Base-by-base conservation (phyloP, 805 yeast species). In the Vanderwaltozyma yarrowii region DNA sequence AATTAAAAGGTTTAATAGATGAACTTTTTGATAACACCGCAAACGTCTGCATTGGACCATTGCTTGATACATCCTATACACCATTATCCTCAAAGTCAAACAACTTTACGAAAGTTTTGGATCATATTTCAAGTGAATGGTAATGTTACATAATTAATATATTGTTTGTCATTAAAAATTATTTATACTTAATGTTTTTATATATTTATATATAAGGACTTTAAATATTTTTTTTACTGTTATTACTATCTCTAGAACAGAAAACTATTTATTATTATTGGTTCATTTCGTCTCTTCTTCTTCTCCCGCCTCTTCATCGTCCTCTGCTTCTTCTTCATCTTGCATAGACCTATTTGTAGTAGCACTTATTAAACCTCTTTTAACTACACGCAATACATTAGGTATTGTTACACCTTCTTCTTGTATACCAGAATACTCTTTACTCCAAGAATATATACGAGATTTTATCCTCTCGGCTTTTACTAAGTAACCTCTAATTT, bases 391-490 rank as follows among this genome's bases (percentile, higher is more conserved):
- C 23, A 60, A 45, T 7, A 58, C 65, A 30, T 46, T 53, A 27
- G 63, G 65, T 30, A 66, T 59, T 5, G 62, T 48, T 17, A 66
- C 67, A 39, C 58, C 65, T 26, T 64, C 72, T 42, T 72, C 75
- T 31, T 67, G 71, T 38, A 73, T 73, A 11, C 78, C 94, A 44
- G 80, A 69, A 73, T 83, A 81, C 54, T 88, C 96, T 50, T 73
- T 73, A 39, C 92, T 83, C 97, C 97, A 89, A 46, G 74, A 72
- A 45, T 69, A 71, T 33, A 92, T 71, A 46, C 77, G 74, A 32
- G 72, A 72, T 47, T 84, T 78, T 47, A 82, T 69, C 43, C 89
- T 66, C 48, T 82, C 84, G 0, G 95, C 89, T 50, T 83, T 73
- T 26, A 82, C 76, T 20, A 89, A 64, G 1, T 87, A 94, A 50